Evolutionary conservation across 2,329 filamentous ascomycete species (phyloP), one percentile per base, ranked within the genome.

Genomic region (Neonectria ditissima): DNA sequence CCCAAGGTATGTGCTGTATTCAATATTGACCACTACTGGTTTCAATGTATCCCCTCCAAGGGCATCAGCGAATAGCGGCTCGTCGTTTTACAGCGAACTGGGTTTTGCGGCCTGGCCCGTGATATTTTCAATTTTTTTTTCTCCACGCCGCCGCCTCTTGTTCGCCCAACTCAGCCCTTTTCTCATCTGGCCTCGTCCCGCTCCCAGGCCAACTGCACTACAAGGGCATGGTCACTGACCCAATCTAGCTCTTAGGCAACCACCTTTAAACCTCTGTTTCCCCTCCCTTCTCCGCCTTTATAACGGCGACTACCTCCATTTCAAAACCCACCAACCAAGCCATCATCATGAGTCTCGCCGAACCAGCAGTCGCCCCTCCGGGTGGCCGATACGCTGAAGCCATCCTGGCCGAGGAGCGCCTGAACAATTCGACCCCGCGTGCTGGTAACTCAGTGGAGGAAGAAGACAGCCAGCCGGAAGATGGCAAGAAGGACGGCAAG

Each of bases 361-460:
- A 73, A 68, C 69, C 73, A 48, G 68, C 74, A 45, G 62, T 66
- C 48, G 65, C 56, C 55, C 66, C 63, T 20, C 55, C 65, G 20
- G 59, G 60, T 47, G 66, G 67, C 54, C 69, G 65, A 63, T 68
- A 65, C 62, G 34, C 55, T 55, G 63, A 66, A 47, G 55, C 64
- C 59, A 67, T 56, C 44, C 63, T 73, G 65, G 69, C 73, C 56
- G 74, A 77, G 58, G 65, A 71, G 37, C 69, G 70, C 47, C 62
- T 71, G 55, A 72, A 73, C 62, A 73, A 75, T 61, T 75, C 77
- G 37, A 77, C 78, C 1, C 76, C 77, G 20, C 72, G 75, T 44
- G 69, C 75, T 48, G 62, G 66, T 52, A 72, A 74, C 5, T 85
- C 90, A 63, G 86, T 86, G 60, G 89, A 43, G 45, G 63, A 73